Base-by-base conservation (phyloP, 495 filamentous ascomycete species). In the Aspergillus funiculosus region DNA sequence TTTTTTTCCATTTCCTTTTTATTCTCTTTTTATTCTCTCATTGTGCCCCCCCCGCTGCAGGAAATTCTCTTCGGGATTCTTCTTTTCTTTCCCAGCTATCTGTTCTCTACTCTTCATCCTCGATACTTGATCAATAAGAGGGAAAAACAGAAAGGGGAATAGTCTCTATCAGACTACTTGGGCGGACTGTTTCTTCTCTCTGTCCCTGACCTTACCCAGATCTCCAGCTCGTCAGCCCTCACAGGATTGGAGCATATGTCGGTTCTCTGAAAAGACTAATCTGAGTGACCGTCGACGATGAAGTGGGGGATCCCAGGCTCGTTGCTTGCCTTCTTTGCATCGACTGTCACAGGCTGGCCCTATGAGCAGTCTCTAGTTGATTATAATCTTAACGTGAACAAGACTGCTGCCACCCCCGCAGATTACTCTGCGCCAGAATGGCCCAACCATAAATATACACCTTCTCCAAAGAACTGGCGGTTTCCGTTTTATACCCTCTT, bases 401-500 rank as follows among this genome's bases (percentile, higher is more conserved):
- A 73, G 46, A 57, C 67, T n/a, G 80, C 83, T 6, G 67, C 51
- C 13, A 55, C 69, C 32, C 80, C 83, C 1, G 62, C 78, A 10
- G 71, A 87, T 22, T 87, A 87, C 61, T 73, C 65, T 56, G 78
- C 78, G 9, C 41, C 44, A 29, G 54, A 70, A 61, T 85, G 83
- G 73, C 60, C 68, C 10, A 66, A 74, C 39, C 75, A 79, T 51
- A 63, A 53, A 6, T 84, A 78, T 52, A 54, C 57, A 10, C 70
- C 74, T 0, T 86, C 83, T 1, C 83, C 84, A 0, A 52, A 61
- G 1, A 85, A 80, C 51, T 88, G 84, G 84, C 72, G 84, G 15
- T 74, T 88, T 46, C 84, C 84, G 0, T 77, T 85, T 47, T 88
- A 87, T 54, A 83, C 81, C 4, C 50, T 87, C 20, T 82, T 85